These are phyloP conservation scores for Trichothecium roseum DNA, from an alignment of 2,329 filamentous ascomycete genomes.

Conservation along the genomic window DNA sequence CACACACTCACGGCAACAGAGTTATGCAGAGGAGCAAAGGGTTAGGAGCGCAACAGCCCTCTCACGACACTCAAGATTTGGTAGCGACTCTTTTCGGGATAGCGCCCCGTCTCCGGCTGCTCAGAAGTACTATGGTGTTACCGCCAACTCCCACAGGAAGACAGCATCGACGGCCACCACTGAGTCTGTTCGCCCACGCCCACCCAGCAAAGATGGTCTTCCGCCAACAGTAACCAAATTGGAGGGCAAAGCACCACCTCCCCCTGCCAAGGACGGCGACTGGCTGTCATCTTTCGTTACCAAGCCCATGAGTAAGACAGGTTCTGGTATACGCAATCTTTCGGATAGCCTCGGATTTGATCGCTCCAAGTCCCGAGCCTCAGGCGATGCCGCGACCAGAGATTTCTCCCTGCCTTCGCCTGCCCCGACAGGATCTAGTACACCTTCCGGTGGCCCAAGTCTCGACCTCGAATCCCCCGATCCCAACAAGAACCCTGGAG, in stretches of 20 bases:
- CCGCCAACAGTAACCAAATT: conserved; percentile 52
- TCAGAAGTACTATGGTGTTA: conserved; percentile 59
- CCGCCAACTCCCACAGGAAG: conserved; percentile 40
- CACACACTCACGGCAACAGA: conserved; percentile 59
- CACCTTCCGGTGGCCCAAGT: conserved; percentile 54
- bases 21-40: conserved; percentile 65
- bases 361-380: conserved; percentile 2
- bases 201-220: conserved; percentile 41
- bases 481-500: conserved; percentile 44
- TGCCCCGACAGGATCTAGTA: conserved; percentile 66
- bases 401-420: conserved; percentile 52
- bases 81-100: conserved; percentile 67
- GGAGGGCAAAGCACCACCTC: conserved; percentile 20
- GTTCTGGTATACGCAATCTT: conserved; percentile 68
- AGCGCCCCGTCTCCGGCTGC: conserved; percentile 48
- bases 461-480: conserved; percentile 72
- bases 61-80: conserved; percentile 66
- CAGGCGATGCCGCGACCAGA: conserved; percentile 18
- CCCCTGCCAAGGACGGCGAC: conserved; percentile 21
- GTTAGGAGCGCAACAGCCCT: conserved; percentile 54
- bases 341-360: conserved; percentile 54
- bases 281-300: conserved; percentile 43
- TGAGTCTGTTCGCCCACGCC: conserved; percentile 39
- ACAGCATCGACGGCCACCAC: conserved; percentile 50
- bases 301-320: conserved; percentile 38